Percentiles rank a stretch among this genome's conserved stretches.
Evolutionary conservation across 208 protist genomes (phyloP).

Genomic region (Acanthamoeba culbertsoni): DNA sequence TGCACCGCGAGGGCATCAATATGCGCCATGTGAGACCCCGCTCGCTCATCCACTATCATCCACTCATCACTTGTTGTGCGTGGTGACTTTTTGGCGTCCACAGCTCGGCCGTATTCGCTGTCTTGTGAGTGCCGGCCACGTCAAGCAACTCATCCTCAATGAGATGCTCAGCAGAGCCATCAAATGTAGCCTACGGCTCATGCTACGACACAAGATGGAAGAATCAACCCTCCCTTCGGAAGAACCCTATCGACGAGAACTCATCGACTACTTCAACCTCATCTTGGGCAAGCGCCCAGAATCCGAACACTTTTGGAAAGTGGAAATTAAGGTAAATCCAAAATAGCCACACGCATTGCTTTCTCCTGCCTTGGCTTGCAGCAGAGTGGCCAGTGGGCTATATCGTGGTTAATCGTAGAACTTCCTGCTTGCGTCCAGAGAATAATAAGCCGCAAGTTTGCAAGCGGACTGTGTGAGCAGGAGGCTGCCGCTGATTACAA

Average conservation of each 20-base stretch:
- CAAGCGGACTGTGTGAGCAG: not conserved
- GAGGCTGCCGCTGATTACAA: not conserved
- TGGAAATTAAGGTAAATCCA: not conserved
- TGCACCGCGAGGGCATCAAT: constrained; percentile 21
- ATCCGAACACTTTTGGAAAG: constrained; percentile 31
- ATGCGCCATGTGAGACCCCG: not conserved
- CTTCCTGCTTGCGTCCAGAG: too few relatives aligned
- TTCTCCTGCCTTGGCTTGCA: too few relatives aligned
- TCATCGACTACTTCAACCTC: constrained; percentile 49
- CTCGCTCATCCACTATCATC: not conserved
- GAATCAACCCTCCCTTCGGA: not conserved
- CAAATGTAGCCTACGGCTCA: not conserved
- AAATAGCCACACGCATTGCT: too few relatives aligned
- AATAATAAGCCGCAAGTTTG: not conserved
- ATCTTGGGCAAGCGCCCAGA: not conserved
- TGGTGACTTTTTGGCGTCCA: not conserved
- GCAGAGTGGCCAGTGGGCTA: too few relatives aligned
- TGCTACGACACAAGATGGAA: constrained; percentile 26
- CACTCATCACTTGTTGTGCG: not conserved
- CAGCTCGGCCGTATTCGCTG: not conserved
- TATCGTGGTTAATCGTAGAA: too few relatives aligned
- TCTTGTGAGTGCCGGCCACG: not conserved
- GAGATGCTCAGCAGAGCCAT: constrained; percentile 44
- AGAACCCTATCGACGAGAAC: constrained; percentile 5
- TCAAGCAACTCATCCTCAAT: constrained; percentile 30